A percentile compares a stretch with the other conserved stretches of the same genome.
Evolutionary conservation across 2,329 filamentous ascomycete genomes (phyloP).

Genomic region (Stagonosporopsis chrysanthemi): DNA sequence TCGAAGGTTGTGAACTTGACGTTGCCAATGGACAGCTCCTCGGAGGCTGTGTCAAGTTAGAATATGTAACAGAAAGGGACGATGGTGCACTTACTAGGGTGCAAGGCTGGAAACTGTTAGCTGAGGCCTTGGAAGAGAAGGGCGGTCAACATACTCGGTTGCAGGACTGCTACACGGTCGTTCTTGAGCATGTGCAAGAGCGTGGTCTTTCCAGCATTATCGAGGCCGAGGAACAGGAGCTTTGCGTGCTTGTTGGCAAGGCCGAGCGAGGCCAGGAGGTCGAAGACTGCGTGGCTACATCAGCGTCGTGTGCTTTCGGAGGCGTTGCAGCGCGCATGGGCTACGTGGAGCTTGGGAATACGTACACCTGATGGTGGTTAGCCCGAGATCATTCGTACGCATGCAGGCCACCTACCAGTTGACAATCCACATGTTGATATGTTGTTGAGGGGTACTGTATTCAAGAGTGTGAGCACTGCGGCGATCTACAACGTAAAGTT

Average conservation of each 20-base stretch:
- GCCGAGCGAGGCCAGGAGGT: conserved; percentile 83
- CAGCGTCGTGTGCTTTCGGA: conserved; percentile 22
- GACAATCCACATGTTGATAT: conserved; percentile 78
- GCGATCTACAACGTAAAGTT: conserved; percentile 16
- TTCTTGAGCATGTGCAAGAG: conserved; percentile 89
- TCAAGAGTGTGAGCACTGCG: conserved; percentile 12
- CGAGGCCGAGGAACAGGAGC: conserved; percentile 76
- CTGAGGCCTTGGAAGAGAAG: not conserved
- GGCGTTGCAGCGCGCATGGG: conserved; percentile 9
- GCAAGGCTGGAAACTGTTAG: conserved; percentile 61
- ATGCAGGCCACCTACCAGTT: conserved; percentile 69
- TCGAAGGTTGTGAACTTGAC: conserved; percentile 93
- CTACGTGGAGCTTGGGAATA: conserved; percentile 18
- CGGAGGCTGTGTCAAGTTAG: conserved; percentile 65
- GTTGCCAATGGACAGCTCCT: conserved; percentile 57
- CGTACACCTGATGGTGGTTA: conserved; percentile 26
- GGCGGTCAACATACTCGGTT: conserved; percentile 55
- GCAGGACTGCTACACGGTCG: conserved; percentile 86
- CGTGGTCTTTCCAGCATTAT: conserved; percentile 93
- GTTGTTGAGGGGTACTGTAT: conserved; percentile 9
- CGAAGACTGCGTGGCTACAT: conserved; percentile 69
- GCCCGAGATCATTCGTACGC: not conserved
- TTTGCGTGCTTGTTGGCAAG: conserved; percentile 87
- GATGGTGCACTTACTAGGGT: conserved; percentile 74
- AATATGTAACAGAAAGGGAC: not conserved